A percentile compares a stretch with the other conserved stretches of the same genome.
Evolutionary conservation across 345 rosid genomes (phyloP).

Genomic region (Pistacia atlantica): DNA sequence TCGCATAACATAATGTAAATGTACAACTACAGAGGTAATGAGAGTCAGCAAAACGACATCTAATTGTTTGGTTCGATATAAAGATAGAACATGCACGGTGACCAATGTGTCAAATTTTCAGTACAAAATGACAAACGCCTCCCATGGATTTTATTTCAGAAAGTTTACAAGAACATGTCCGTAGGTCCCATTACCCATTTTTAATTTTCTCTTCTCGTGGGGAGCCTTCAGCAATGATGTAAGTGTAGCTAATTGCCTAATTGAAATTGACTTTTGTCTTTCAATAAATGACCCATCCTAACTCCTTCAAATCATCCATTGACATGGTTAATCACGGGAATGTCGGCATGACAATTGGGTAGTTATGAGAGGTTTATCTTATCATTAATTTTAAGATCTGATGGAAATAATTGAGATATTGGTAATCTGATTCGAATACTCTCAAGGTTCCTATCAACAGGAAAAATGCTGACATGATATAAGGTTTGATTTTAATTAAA

Average conservation of each 20-base stretch:
- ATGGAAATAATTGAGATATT: too few species aligned
- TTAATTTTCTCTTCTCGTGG: background rate
- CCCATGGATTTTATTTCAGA: background rate
- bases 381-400: too few species aligned
- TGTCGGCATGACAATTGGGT: background rate
- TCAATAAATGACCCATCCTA: background rate
- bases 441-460: too few species aligned
- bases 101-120: background rate
- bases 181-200: conserved; percentile 1
- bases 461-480: background rate
- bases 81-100: background rate
- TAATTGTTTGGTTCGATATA: background rate
- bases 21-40: background rate
- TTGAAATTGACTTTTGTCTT: too few species aligned
- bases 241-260: background rate
- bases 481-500: background rate
- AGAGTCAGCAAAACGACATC: background rate
- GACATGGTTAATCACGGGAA: background rate
- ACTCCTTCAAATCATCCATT: background rate
- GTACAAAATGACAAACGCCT: background rate
- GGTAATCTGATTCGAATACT: too few species aligned
- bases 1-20: background rate
- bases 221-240: background rate
- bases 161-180: conserved; percentile 13
- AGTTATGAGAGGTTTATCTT: too few species aligned